Evolutionary conservation across 2,329 filamentous ascomycete species (phyloP), one percentile per base, ranked within the genome.

Genomic region (Alternaria gaisen): DNA sequence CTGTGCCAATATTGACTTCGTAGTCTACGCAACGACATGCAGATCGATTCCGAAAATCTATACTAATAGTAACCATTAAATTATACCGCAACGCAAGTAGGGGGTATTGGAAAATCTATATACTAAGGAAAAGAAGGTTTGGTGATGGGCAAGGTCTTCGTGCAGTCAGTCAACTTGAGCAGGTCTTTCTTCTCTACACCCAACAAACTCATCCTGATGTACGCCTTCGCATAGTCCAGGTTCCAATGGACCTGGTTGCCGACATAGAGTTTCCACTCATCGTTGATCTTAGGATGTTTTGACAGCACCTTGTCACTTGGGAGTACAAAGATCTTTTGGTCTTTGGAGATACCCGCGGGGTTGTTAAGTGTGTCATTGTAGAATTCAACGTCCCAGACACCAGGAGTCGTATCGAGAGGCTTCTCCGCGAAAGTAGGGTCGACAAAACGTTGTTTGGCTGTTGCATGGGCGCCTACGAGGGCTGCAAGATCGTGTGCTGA

Each of bases 381-480:
- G 69, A 82, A 87, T 8, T 75, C 70, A 1, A 80, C 80, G 61
- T 87, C 85, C 83, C 83, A 87, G 0, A 82, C 72, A 14, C 78
- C 80, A 0, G 82, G 82, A 0, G 84, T 86, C 5, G 79, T 77
- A 66, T 87, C 84, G 59, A 84, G 80, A 0, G 82, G 66, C 50
- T 69, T 71, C 22, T 62, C 53, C 6, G 73, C 71, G 48, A 78
- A 80, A 11, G 76, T 72, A 0, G 75, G 59, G 64, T 85, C 80
- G 54, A 82, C 79, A 61, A 81, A 81, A 55, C 77, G 79, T 65
- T 87, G 84, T 63, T 78, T 80, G 8, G 82, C 80, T 8, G 81
- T 77, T 3, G 82, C 82, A 71, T 88, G 86, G 0, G 86, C 85
- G 54, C 86, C 86, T 3, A 87, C 67, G 1, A 88, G 81, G 1